Percentiles rank a stretch among this genome's conserved stretches.
phyloP scores from a whole-genome alignment of 257 asterid genomes.

The Jacaranda mimosifolia region DNA sequence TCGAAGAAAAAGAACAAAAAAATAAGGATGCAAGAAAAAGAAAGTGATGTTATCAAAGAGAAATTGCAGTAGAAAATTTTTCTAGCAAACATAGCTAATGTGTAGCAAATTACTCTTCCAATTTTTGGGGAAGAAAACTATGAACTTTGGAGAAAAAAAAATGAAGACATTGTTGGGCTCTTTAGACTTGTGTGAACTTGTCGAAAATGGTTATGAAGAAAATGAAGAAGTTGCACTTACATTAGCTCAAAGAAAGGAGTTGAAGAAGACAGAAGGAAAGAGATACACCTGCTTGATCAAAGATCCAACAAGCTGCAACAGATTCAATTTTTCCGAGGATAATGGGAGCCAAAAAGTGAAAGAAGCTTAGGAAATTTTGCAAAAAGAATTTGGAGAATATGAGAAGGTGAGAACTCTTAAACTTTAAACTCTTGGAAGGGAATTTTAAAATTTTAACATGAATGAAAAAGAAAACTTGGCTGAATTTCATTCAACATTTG shows the following conservation, averaged over 20 bases:
- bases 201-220: background rate
- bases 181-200: background rate
- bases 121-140: background rate
- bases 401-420: conserved; percentile 21
- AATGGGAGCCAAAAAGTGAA: background rate
- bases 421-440: conserved; percentile 21
- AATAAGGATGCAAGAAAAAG: no score
- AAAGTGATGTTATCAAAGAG: no score
- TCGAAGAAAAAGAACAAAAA: no score
- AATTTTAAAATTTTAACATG: conserved; percentile 8
- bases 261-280: background rate
- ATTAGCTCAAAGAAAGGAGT: background rate
- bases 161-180: background rate
- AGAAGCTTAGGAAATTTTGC: background rate
- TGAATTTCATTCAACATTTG: conserved; percentile 7
- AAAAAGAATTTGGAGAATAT: conserved; percentile 7
- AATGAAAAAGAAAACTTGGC: conserved; percentile 18
- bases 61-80: background rate
- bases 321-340: no score
- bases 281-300: background rate
- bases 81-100: background rate
- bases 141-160: background rate
- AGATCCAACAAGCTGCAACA: background rate
- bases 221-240: background rate
- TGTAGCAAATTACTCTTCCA: background rate